Base-by-base conservation (phyloP, 306 rosid genomes). In the Mucuna pruriens region DNA sequence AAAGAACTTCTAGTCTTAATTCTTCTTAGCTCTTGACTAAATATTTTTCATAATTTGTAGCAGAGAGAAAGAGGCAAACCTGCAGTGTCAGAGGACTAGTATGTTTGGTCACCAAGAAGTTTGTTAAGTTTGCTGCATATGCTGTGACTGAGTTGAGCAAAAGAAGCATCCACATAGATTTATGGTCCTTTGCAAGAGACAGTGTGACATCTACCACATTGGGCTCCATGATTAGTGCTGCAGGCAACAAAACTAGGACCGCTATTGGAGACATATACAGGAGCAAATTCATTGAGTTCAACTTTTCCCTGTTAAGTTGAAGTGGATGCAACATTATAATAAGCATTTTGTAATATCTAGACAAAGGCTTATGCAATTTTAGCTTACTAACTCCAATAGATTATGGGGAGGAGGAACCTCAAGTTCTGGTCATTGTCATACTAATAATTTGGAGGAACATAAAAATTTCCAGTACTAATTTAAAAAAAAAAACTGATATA, bases 101-200 rank as follows among this genome's bases (percentile, higher is more conserved):
- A 83, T 95, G 92, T 83, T 95, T 93, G n/a, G 98, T 95, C 72
- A 95, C 99, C 93, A 95, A 87, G 91, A 95, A 93, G 88, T 95
- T 95, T 82, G 95, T 82, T 86, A 95, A 77, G 91, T 95, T 95
- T 39, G 99, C 99, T 10, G 88, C 84, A 87, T 90, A 95, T 48
- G 98, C 98, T 84, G 94, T 48, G 23, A 85, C 89, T 39, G 99
- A 95, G 85, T 95, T 95, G 58, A 95, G 77, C 55, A 88, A 82
- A 90, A 95, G 94, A 87, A 95, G 99, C 69, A 95, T 77, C 91
- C 97, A 91, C 96, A 95, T 87, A 73, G 80, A 90, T 73, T 80
- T 95, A 75, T 92, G 78, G 76, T 93, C 97, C 85, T 66, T 90
- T 82, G 93, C 97, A 65, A 95, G 98, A 5, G 83, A 1, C 61